Base-by-base conservation (phyloP, 805 yeast genomes). In the Yamadazyma laniorum region DNA sequence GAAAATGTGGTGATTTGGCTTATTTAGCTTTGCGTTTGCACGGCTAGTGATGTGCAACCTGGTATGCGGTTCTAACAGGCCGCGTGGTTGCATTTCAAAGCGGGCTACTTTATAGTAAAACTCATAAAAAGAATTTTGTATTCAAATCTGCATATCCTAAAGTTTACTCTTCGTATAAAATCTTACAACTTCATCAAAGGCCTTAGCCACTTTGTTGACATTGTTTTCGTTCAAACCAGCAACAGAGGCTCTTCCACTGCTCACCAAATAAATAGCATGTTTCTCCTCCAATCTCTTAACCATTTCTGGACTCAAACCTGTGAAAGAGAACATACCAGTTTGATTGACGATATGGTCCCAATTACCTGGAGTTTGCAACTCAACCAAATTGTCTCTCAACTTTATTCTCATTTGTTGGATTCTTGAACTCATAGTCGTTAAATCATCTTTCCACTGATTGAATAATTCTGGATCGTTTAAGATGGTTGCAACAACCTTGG, bases 321-420 rank as follows among this genome's bases (percentile, higher is more conserved):
- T 91, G 68, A 82, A 91, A 25, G 96, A 88, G 61, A 91, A 91
- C 98, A 91, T 91, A 52, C 99, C 99, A 45, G 86, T 84, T 71
- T 93, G 99, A 47, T 73, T 71, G 32, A 80, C 82, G 54, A 91
- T 86, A 65, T 91, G 98, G 50, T 79, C 84, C 98, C 98, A 91
- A 52, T 72, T 77, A 33, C 96, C 96, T 21, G 96, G 95, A 17
- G 98, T 88, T 15, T 55, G 50, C 45, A 86, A 76, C 37, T 64
- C 61, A 35, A 74, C 75, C 44, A 91, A 74, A 43, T 74, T 73
- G 39, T 70, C 71, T 57, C 81, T 76, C 53, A 91, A 74, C 14
- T 71, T 74, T 22, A 65, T 57, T 68, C 98, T 83, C 95, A 89
- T 90, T 51, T 72, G 62, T 45, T 67, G 70, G 58, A 93, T 91